These are phyloP conservation scores for sorghum (Sorghum bicolor) DNA, from an alignment of 176 grass and related monocot genomes.

Conservation along the genomic window Sorghum_bicolor_NCBIv3 NC_012870.2:57171001-57171500, in stretches of 20 bases:
- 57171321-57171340: not conserved
- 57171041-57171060: constrained; percentile 78
- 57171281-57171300: not conserved
- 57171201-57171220: not conserved
- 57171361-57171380: not conserved
- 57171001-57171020: constrained; percentile 73
- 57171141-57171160: constrained; percentile 31
- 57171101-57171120: constrained; percentile 97
- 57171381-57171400: too few relatives aligned
- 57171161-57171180: not conserved
- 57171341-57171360: not conserved
- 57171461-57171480: too few relatives aligned
- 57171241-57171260: not conserved
- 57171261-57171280: not conserved
- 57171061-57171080: constrained; percentile 75
- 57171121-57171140: constrained; percentile 95
- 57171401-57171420: too few relatives aligned
- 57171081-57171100: constrained; percentile 91
- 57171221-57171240: not conserved
- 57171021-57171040: constrained; percentile 74
- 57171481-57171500: too few relatives aligned
- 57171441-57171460: too few relatives aligned
- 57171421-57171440: too few relatives aligned
- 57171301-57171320: not conserved
- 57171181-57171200: not conserved